Evolutionary conservation across 805 yeast genomes (phyloP), one percentile per base, ranked within the genome.

Genomic region (Cyberlindnera bimundalis): DNA sequence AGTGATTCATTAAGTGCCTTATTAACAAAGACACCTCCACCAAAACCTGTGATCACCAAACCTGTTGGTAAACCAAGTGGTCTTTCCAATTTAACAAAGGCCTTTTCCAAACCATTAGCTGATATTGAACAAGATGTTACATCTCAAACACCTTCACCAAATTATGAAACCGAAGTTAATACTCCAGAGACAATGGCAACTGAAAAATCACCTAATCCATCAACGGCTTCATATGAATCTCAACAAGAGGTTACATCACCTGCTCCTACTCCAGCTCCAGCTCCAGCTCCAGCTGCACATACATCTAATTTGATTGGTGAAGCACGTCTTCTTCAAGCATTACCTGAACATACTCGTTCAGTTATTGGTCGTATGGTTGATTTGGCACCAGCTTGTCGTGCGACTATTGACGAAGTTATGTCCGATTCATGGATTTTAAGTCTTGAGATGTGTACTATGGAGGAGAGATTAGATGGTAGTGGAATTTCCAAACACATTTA

Each of bases 321-420:
- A 19, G 84, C 78, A 34, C 70, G 95, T 48, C 65, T 85, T 28
- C 62, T 84, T 43, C 74, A 76, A 49, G 89, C 91, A 0, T 64
- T 85, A 35, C 88, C 90, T 2, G 78, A 71, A 39, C 85, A 82
- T 42, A 73, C 82, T 25, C 77, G 91, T 37, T 66, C 78, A 10
- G 68, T 85, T 49, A 75, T 85, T 46, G 76, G 83, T 5, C 73
- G 78, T 48, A 85, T 85, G 95, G 90, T 85, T 33, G 85, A 79
- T 34, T 64, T 85, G 46, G 90, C 95, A 2, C 95, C 95, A 2
- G 91, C 93, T 3, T 82, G 91, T 56, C 73, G 95, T 56, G 82
- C 83, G 9, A 71, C 78, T n/a, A 81, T 85, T 31, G 95, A 85
- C 46, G 91, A 84, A 45, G 79, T 85, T 39, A 80, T 85, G 68